Conservation (phyloP, 441 rosid genomes). For the Gossypium gossypioides region DNA sequence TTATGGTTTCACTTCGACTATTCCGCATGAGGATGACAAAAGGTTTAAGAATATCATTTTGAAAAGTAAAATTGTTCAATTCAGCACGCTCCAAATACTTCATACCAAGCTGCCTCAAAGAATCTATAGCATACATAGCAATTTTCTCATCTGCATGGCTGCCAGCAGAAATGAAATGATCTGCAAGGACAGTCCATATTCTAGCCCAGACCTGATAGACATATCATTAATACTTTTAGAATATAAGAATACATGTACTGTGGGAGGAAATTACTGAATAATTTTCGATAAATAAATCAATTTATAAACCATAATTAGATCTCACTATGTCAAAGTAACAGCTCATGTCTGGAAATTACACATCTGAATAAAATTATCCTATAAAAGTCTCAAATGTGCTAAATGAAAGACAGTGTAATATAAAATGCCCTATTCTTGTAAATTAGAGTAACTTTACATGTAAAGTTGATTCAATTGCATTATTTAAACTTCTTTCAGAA, state of each 20-base stretch:
- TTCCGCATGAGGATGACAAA: conserved; percentile 94
- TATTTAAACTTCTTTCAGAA: not conserved
- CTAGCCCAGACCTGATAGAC: conserved; percentile 92
- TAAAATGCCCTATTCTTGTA: not conserved
- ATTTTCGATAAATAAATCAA: not conserved
- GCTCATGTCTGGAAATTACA: not conserved
- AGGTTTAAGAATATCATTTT: conserved; percentile 97
- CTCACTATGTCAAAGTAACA: not conserved
- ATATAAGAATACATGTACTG: not conserved
- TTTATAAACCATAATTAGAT: conserved; percentile 1
- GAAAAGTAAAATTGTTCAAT: conserved; percentile 91
- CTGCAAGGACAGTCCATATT: conserved; percentile 96
- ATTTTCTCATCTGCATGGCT: conserved; percentile 96
- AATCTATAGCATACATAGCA: conserved; percentile 99
- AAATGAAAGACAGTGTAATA: not conserved
- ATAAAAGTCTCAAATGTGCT: not conserved
- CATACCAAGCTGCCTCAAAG: conserved; percentile 96
- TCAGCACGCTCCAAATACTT: conserved; percentile 97
- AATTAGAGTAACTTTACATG: not conserved
- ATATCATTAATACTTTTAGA: conserved; percentile 18
- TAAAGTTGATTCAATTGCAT: not conserved
- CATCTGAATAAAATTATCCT: not conserved
- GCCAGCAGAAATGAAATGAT: conserved; percentile 97
- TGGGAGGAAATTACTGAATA: conserved; percentile 5
- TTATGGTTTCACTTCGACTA: conserved; percentile 74